Evolutionary conservation across 2,329 filamentous ascomycete species (phyloP).

Genomic region (Chaetomium strumarium): DNA sequence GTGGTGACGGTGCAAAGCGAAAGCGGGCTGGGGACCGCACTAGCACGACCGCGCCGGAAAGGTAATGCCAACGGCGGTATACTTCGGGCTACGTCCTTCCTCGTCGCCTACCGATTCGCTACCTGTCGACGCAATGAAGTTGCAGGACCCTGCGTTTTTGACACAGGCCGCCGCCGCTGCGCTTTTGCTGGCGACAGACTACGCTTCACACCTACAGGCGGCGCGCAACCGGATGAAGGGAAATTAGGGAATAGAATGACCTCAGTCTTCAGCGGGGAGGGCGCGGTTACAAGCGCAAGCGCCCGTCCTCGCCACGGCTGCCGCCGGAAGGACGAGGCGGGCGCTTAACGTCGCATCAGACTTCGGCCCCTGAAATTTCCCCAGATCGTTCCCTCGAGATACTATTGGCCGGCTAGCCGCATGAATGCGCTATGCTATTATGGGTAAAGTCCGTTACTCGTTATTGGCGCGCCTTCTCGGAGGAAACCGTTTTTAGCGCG

Average conservation of each 20-base stretch:
- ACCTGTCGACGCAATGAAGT: neutral
- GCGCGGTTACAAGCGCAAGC: constrained; percentile 2
- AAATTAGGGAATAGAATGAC: no score
- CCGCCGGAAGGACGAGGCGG: neutral
- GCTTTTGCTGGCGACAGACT: neutral
- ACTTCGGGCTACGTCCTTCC: neutral
- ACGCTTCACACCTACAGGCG: no score
- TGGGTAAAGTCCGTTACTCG: no score
- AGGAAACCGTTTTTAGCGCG: neutral
- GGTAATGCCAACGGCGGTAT: neutral
- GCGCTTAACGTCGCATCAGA: constrained; percentile 1
- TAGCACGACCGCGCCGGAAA: no score
- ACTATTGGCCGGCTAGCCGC: neutral
- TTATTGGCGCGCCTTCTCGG: no score
- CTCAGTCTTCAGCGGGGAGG: neutral
- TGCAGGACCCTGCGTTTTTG: neutral
- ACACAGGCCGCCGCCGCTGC: neutral
- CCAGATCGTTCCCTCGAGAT: neutral
- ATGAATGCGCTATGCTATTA: neutral
- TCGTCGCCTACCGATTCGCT: neutral
- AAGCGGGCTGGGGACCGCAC: no score
- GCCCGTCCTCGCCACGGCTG: neutral
- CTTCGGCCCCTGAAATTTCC: neutral
- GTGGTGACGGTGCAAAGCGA: no score
- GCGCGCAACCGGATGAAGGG: no score